Conservation (phyloP, 1,284 basidiomycete species). For the Ceratobasidium papillatum region DNA sequence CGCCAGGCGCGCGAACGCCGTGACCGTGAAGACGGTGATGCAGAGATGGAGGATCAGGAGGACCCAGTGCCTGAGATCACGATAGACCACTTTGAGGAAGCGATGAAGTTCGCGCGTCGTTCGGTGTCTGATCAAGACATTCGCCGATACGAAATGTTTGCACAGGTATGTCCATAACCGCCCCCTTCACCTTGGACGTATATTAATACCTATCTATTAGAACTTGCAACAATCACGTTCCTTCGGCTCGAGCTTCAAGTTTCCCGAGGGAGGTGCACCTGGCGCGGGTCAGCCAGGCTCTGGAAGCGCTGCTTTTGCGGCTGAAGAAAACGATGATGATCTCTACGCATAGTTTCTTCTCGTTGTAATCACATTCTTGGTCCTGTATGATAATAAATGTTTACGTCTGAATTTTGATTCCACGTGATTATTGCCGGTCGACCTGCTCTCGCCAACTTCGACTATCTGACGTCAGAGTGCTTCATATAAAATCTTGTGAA, state of each 20-base stretch:
- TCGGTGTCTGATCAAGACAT: slow-evolving; percentile 96
- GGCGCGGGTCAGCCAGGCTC: slow-evolving; percentile 60
- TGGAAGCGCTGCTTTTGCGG: slow-evolving; percentile 81
- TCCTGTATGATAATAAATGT: no score
- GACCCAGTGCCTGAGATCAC: slow-evolving; percentile 98
- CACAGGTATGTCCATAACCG: slow-evolving; percentile 62
- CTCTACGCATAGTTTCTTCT: slow-evolving; percentile 72
- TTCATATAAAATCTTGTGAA: not conserved
- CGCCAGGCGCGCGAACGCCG: slow-evolving; percentile 79
- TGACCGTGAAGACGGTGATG: slow-evolving; percentile 79
- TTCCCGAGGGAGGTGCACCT: slow-evolving; percentile 80
- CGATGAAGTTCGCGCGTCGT: slow-evolving; percentile 92
- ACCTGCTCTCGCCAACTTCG: not conserved
- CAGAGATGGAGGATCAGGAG: slow-evolving; percentile 80
- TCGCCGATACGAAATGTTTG: slow-evolving; percentile 91
- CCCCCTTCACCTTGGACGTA: not conserved
- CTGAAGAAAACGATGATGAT: slow-evolving; percentile 84
- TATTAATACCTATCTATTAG: slow-evolving; percentile 52
- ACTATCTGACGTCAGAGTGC: not conserved
- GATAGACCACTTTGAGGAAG: slow-evolving; percentile 94
- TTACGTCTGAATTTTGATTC: not conserved
- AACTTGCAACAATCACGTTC: slow-evolving; percentile 88
- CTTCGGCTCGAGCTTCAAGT: slow-evolving; percentile 92
- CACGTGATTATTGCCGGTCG: slow-evolving; percentile 14
- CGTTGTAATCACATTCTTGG: no score